Base-by-base conservation (phyloP, 2,329 filamentous ascomycete genomes). In the Cercospora citrullina region DNA sequence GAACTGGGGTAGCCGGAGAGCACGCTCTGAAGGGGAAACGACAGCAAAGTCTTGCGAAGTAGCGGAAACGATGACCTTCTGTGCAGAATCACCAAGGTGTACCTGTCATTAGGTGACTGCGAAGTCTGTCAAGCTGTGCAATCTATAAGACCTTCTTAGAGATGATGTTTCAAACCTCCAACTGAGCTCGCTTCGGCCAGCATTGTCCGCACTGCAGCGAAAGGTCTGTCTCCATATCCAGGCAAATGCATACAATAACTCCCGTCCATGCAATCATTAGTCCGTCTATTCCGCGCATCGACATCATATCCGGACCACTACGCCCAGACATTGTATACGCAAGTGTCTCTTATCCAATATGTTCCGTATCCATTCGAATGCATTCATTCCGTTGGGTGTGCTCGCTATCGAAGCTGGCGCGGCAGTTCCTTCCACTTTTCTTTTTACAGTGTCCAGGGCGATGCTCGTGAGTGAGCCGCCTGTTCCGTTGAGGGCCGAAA, bases 321-420 rank as follows among this genome's bases (percentile, higher is more conserved):
- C 87, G 79, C 97, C 93, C 80, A 99, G 86, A 79, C 94, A 97
- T 66, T 94, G 93, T 71, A 99, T 87, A 74, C 91, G 87, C 92
- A 94, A 96, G 79, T 97, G 94, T 75, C 91, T 88, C 79, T 88
- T 88, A 4, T 93, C 94, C 61, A 97, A 80, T 61, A 96, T 80
- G 75, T 89, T 93, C 73, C 93, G 87, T 68, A 97, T 80, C 93
- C 94, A 97, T 79, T 96, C 93, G 66, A 94, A 84, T 0, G 92
- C 92, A 60, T 94, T 83, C 0, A 91, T 91, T 88, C 67, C 68
- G 23, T 68, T 72, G 10, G 72, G 91, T 91, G 63, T 68, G 14
- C 60, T 65, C 31, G 64, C 58, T 16, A 48, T 62, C 4, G 63
- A 60, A 23, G 66, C 64, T n/a, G 66, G 66, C 3, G 59, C 79